Percentiles rank a stretch among this genome's conserved stretches.
phyloP scores from a whole-genome alignment of 2,329 filamentous ascomycete species.

The Trichophyton benhamiae region DNA sequence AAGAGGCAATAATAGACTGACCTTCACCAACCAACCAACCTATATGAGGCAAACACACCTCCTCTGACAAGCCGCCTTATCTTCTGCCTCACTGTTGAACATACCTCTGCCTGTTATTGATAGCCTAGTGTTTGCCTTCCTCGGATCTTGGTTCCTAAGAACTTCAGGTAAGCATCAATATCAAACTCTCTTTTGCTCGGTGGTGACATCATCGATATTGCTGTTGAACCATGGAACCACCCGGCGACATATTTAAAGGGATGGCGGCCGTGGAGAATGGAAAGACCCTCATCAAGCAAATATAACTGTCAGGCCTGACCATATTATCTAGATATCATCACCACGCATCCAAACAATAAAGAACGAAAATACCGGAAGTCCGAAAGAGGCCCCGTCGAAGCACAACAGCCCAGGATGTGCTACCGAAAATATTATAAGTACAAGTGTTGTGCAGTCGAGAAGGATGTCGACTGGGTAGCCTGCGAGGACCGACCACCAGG shows the following conservation, averaged over 20 bases:
- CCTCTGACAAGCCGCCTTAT: background rate
- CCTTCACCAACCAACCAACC: background rate
- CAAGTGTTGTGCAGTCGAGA: constrained; percentile 1
- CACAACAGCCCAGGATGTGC: constrained; percentile 3
- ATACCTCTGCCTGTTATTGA: background rate
- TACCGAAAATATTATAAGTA: constrained; percentile 3
- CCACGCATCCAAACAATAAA: background rate
- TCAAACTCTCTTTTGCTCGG: background rate
- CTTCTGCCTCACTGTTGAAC: background rate
- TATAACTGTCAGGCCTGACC: background rate
- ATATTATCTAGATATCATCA: background rate
- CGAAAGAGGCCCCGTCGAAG: background rate
- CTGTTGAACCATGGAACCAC: background rate
- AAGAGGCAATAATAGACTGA: background rate
- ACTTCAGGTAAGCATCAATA: background rate
- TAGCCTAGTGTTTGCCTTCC: background rate
- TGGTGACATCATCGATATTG: background rate
- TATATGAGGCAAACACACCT: background rate
- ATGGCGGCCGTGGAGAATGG: background rate
- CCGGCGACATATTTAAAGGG: background rate
- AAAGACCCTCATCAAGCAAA: background rate
- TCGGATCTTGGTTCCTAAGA: background rate
- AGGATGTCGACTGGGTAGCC: constrained; percentile 1
- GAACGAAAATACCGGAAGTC: background rate
- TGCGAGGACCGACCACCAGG: constrained; percentile 3